These are phyloP conservation scores for Thamnidium elegans DNA, from an alignment of 192 early-diverging fungal species.

Conservation along the genomic window DNA sequence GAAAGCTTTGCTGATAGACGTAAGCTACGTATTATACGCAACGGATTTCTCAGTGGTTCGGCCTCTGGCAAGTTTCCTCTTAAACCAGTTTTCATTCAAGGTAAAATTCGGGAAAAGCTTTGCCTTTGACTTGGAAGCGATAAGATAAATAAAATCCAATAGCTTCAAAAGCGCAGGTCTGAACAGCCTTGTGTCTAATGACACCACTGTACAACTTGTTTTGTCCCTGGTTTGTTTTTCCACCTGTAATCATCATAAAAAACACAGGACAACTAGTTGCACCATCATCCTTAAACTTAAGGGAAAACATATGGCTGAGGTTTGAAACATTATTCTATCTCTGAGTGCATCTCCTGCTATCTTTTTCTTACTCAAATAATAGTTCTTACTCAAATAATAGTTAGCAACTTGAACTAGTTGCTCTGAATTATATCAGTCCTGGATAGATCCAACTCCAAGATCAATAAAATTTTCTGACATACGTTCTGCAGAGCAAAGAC, in stretches of 20 bases:
- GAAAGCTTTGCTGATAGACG: not conserved
- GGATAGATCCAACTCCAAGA: not conserved
- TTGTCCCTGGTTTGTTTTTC: not conserved
- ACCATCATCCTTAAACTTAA: slow-evolving; percentile 7
- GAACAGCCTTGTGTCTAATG: not conserved
- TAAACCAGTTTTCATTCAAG: not conserved
- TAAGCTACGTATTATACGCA: not conserved
- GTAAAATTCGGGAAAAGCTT: not conserved
- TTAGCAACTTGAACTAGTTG: not conserved
- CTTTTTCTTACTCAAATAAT: not conserved
- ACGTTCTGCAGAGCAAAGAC: not conserved
- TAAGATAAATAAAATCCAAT: not conserved
- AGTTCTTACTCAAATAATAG: not conserved
- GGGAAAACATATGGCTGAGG: not conserved
- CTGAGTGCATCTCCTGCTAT: not conserved
- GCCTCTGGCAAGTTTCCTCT: not conserved
- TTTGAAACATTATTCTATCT: not conserved
- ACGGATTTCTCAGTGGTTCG: not conserved
- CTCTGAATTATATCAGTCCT: not conserved
- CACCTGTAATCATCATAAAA: not conserved
- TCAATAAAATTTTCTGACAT: not conserved
- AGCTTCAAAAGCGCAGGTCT: slow-evolving; percentile 4
- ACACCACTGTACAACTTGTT: not conserved
- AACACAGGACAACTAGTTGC: not conserved
- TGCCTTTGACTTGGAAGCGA: not conserved